A percentile compares a stretch with the other conserved stretches of the same genome.
These are phyloP conservation scores for Pseudevernia furfuracea DNA, from an alignment of 495 filamentous ascomycete genomes.

Conservation along the genomic window DNA sequence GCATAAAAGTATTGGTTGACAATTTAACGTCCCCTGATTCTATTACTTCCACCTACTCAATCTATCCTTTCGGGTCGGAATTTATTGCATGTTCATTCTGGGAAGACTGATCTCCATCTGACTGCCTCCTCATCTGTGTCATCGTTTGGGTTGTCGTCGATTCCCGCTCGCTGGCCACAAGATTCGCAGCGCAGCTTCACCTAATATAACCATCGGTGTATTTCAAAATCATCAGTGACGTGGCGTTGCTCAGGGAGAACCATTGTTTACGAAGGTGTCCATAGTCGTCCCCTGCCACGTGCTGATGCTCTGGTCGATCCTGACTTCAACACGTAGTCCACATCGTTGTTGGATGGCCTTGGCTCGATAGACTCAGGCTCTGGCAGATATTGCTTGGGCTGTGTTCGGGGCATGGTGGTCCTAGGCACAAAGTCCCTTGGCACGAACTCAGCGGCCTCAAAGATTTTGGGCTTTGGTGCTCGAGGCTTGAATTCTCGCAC, in stretches of 20 bases:
- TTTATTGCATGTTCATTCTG: not conserved
- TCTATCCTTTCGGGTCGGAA: not conserved
- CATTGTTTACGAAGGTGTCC: constrained; percentile 25
- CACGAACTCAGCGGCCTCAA: constrained; percentile 10
- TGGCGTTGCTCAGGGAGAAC: not conserved
- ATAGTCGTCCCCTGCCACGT: constrained; percentile 41
- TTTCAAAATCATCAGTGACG: not conserved
- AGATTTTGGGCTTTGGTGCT: constrained; percentile 11
- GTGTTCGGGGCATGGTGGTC: not conserved
- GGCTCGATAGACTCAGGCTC: constrained; percentile 17
- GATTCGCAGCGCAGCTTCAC: not conserved
- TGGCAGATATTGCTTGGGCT: constrained; percentile 1
- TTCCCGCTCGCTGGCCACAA: not conserved
- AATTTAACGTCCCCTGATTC: constrained; percentile 6
- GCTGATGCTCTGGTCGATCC: constrained; percentile 26
- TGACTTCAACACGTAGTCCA: constrained; percentile 27
- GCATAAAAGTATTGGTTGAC: constrained; percentile 8
- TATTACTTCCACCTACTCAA: not conserved
- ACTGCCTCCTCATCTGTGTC: not conserved
- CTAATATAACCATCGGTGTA: not conserved
- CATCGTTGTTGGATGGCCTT: constrained; percentile 20
- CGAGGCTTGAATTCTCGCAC: constrained; percentile 5
- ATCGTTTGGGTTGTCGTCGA: not conserved
- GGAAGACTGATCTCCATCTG: not conserved
- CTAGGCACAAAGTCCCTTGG: constrained; percentile 12